These are phyloP conservation scores for Aquilaria yunnanensis DNA, from an alignment of 345 rosid species.

Conservation along the genomic window DNA sequence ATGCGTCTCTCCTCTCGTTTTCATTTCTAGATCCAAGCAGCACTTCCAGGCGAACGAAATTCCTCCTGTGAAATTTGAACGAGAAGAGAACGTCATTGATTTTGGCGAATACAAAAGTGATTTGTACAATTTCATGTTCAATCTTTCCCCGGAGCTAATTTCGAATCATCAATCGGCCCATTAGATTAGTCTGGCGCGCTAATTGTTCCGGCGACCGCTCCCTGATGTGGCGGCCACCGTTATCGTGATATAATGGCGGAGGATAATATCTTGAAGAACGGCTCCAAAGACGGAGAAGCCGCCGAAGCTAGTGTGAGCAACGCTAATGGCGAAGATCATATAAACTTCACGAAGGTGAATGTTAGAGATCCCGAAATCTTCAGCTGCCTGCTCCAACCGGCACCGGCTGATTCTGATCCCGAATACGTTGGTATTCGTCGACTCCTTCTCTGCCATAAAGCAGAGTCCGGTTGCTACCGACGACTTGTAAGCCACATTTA, in stretches of 20 bases:
- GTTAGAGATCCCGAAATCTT: conserved; percentile 60
- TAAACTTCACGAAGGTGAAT: conserved; percentile 10
- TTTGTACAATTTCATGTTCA: too few species aligned
- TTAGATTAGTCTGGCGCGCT: background rate
- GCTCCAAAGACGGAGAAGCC: conserved; percentile 16
- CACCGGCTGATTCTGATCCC: conserved; percentile 51
- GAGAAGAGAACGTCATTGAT: too few species aligned
- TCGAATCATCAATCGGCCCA: background rate
- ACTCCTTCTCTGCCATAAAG: conserved; percentile 74
- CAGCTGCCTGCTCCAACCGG: conserved; percentile 77
- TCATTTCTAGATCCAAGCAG: too few species aligned
- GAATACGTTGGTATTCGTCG: conserved; percentile 76
- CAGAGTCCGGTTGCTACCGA: conserved; percentile 51
- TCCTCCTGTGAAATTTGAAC: too few species aligned
- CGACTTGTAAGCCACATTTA: conserved; percentile 46
- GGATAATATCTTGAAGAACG: conserved; percentile 18
- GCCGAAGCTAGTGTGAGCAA: conserved; percentile 13
- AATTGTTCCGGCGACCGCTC: conserved; percentile 10
- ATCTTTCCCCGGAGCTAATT: too few species aligned
- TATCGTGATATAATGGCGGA: conserved; percentile 33
- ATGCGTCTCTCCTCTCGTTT: too few species aligned
- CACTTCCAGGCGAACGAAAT: too few species aligned
- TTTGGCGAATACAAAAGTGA: too few species aligned
- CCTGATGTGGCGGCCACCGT: conserved; percentile 22
- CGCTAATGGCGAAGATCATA: background rate